Conservation (phyloP, 164 flowering plant genomes). For the Tetrastigma voinierianum region DNA sequence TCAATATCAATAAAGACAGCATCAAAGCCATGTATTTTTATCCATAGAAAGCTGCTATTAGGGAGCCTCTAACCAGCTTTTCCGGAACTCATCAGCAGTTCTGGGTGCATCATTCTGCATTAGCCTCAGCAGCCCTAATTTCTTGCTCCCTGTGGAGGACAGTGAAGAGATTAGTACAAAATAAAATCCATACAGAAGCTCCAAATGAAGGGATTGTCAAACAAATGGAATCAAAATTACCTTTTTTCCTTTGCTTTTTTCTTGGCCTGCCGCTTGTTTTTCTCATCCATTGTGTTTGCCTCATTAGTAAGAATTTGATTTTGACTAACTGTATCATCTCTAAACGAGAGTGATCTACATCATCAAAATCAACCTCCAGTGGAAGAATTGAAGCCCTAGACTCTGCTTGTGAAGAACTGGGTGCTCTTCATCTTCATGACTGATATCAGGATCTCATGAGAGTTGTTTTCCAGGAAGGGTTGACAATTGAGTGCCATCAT, state of each 20-base stretch:
- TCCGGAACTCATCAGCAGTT: constrained; percentile 81
- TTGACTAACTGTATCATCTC: constrained; percentile 21
- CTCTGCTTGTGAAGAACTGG: constrained; percentile 44
- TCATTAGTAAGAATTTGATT: constrained; percentile 22
- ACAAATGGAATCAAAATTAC: constrained; percentile 21
- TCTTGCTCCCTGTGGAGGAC: constrained; percentile 62
- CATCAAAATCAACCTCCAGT: constrained; percentile 85
- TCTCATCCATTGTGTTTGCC: constrained; percentile 28
- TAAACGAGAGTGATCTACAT: constrained; percentile 42
- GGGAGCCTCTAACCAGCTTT: constrained; percentile 87
- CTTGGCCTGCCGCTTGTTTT: constrained; percentile 45
- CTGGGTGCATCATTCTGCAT: constrained; percentile 65
- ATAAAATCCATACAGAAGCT: not conserved
- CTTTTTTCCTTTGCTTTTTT: constrained; percentile 72
- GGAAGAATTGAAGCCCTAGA: constrained; percentile 80
- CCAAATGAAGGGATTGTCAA: not conserved
- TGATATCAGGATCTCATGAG: constrained; percentile 13
- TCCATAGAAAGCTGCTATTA: constrained; percentile 88
- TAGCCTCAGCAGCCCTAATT: constrained; percentile 78
- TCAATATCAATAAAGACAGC: constrained; percentile 63
- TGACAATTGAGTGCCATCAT: constrained; percentile 9
- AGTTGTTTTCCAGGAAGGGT: constrained; percentile 8
- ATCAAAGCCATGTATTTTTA: constrained; percentile 81
- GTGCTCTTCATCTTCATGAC: constrained; percentile 21
- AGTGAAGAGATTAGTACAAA: not conserved